Evolutionary conservation across 2,329 filamentous ascomycete genomes (phyloP).

Genomic region (Aaosphaeria pasadenensis): DNA sequence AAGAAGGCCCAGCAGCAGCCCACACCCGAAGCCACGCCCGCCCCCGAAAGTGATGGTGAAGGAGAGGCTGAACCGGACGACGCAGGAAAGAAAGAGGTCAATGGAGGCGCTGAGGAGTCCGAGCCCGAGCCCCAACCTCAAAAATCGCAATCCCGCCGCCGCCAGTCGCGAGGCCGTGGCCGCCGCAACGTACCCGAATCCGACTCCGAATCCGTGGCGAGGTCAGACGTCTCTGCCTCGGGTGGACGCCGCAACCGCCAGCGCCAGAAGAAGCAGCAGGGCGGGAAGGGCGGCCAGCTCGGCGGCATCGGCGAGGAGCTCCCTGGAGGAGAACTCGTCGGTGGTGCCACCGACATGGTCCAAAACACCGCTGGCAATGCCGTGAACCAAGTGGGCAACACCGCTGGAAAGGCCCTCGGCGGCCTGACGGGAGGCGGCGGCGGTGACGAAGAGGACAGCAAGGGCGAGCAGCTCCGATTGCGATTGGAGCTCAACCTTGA

Average conservation of each 20-base stretch:
- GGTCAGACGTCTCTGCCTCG: conserved; percentile 52
- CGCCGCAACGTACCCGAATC: conserved; percentile 43
- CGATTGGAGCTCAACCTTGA: conserved; percentile 60
- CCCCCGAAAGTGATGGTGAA: conserved; percentile 43
- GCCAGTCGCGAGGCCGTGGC: conserved; percentile 45
- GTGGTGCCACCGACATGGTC: conserved; percentile 55
- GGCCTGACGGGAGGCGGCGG: conserved; percentile 45
- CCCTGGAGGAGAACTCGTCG: conserved; percentile 51
- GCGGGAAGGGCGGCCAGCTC: conserved; percentile 39
- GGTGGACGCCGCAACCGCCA: conserved; percentile 58
- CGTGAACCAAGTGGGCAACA: conserved; percentile 44
- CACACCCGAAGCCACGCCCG: conserved; percentile 48
- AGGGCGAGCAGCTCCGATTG: conserved; percentile 54
- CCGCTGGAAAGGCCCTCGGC: conserved; percentile 44
- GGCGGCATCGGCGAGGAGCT: conserved; percentile 55
- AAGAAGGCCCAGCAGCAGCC: conserved; percentile 45
- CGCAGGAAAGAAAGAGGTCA: conserved; percentile 35
- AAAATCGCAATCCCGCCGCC: conserved; percentile 48
- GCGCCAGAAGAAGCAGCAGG: conserved; percentile 46
- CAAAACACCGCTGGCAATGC: conserved; percentile 55
- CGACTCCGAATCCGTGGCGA: conserved; percentile 54
- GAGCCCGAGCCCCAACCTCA: conserved; percentile 44
- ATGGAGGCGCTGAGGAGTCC: conserved; percentile 38
- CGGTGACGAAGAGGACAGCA: conserved; percentile 20
- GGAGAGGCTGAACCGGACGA: conserved; percentile 42